A percentile compares a stretch with the other conserved stretches of the same genome.
phyloP scores from a whole-genome alignment of 73 alveolate species.

The Symbiodinium pilosum region DNA sequence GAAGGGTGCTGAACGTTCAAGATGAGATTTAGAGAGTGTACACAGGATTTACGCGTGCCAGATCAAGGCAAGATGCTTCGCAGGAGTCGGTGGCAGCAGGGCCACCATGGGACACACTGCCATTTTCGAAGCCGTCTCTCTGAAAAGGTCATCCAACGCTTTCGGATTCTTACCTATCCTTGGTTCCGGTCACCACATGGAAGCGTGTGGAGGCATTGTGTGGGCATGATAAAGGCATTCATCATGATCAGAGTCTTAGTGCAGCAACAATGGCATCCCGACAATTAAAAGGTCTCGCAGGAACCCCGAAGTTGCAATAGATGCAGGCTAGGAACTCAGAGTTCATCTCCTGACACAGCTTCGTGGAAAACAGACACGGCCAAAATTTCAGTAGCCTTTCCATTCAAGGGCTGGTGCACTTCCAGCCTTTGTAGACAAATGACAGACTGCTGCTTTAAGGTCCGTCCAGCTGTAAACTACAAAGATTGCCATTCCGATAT shows the following conservation, averaged over 20 bases:
- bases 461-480: background rate
- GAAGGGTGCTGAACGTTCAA: too few species aligned
- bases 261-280: too few species aligned
- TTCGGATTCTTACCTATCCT: constrained; percentile 73
- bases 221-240: background rate
- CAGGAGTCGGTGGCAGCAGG: background rate
- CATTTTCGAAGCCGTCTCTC: constrained; percentile 84
- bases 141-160: constrained; percentile 71
- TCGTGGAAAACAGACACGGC: too few species aligned
- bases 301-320: background rate
- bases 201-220: background rate
- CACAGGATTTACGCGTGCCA: too few species aligned
- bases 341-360: constrained; percentile 43
- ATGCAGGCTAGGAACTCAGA: constrained; percentile 54
- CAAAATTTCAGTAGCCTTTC: too few species aligned
- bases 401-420: too few species aligned
- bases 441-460: background rate
- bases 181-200: too few species aligned
- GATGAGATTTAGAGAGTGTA: too few species aligned
- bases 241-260: background rate
- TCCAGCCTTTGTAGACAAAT: background rate
- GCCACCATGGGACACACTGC: constrained; percentile 51
- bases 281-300: too few species aligned
- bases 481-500: background rate
- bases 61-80: background rate